phyloP scores from a whole-genome alignment of 768 basidiomycete species.

The Suillus spraguei region DNA sequence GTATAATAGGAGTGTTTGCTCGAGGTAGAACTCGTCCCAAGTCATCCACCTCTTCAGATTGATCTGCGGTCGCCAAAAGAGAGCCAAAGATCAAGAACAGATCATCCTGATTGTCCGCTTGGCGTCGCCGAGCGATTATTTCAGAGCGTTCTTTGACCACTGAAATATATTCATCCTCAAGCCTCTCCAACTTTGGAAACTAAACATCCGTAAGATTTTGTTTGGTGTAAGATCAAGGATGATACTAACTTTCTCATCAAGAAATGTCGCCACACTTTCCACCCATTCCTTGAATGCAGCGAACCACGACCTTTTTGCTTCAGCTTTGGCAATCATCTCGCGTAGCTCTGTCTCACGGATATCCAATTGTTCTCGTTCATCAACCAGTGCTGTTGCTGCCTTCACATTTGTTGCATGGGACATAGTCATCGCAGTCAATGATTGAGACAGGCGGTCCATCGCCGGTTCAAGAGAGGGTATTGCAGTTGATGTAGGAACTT shows the following conservation, averaged over 20 bases:
- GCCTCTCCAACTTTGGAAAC: slow-evolving; percentile 77
- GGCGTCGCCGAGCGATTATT: slow-evolving; percentile 68
- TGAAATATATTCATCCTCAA: slow-evolving; percentile 75
- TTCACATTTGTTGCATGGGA: slow-evolving; percentile 69
- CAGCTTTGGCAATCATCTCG: slow-evolving; percentile 71
- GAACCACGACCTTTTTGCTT: slow-evolving; percentile 84
- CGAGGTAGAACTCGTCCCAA: slow-evolving; percentile 54
- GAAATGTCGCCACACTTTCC: slow-evolving; percentile 80
- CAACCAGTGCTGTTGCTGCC: slow-evolving; percentile 55
- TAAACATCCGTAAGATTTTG: slow-evolving; percentile 30
- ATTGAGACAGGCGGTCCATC: slow-evolving; percentile 59
- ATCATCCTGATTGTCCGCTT: slow-evolving; percentile 82
- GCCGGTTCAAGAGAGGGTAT: slow-evolving; percentile 68
- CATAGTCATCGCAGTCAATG: slow-evolving; percentile 58
- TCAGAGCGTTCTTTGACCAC: slow-evolving; percentile 74
- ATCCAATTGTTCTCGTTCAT: slow-evolving; percentile 67
- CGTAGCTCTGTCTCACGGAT: slow-evolving; percentile 73
- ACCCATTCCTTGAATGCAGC: slow-evolving; percentile 76
- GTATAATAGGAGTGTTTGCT: slow-evolving; percentile 45
- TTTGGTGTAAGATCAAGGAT: background rate
- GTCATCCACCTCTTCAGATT: slow-evolving; percentile 59
- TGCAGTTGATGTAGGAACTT: slow-evolving; percentile 68
- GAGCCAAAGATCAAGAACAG: slow-evolving; percentile 68
- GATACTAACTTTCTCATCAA: slow-evolving; percentile 78
- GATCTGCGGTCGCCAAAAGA: slow-evolving; percentile 36